Conservation (phyloP, 2,329 filamentous ascomycete genomes). For the Sporothrix curviconia region DNA sequence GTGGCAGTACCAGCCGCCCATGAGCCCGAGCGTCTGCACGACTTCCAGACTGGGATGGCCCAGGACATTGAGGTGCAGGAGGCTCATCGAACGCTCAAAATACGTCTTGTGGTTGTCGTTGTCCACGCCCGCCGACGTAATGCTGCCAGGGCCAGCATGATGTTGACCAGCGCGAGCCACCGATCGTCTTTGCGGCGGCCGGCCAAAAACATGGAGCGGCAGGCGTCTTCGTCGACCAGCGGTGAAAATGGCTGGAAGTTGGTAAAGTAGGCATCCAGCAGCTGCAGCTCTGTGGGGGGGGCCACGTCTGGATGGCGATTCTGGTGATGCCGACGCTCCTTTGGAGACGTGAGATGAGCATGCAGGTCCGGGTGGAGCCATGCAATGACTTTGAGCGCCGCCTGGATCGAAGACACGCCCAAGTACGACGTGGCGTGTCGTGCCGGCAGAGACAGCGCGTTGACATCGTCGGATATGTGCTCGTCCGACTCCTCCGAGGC, state of each 20-base stretch:
- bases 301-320: not conserved
- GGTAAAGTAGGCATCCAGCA: constrained; percentile 1
- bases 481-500: not conserved
- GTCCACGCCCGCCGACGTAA: not conserved
- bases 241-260: not conserved
- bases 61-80: not conserved
- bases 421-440: not conserved
- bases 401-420: not conserved
- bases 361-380: not conserved
- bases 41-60: not conserved
- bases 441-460: not conserved
- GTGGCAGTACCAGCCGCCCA: constrained; percentile 5
- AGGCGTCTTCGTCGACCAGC: not conserved
- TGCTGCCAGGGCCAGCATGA: not conserved
- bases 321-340: not conserved
- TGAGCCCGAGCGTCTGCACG: not conserved
- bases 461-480: not conserved
- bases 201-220: not conserved
- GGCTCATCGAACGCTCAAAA: not conserved
- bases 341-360: not conserved
- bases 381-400: not conserved
- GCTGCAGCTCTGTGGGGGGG: not conserved
- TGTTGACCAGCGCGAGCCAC: not conserved
- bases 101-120: not conserved
- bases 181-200: not conserved